phyloP scores from a whole-genome alignment of 441 rosid genomes.

The Adansonia rubrostipa region DNA sequence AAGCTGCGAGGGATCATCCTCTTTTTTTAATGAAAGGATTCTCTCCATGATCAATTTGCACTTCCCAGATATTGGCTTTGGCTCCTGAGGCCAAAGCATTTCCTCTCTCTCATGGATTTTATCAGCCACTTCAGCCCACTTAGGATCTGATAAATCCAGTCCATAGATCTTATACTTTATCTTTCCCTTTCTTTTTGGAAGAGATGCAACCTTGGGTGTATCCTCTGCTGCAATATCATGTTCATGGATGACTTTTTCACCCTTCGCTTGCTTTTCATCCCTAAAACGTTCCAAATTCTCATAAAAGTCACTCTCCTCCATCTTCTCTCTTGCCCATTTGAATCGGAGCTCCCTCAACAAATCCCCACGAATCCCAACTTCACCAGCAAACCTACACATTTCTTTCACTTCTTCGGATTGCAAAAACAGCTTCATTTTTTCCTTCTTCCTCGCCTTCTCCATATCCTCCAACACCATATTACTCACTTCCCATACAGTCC shows the following conservation, averaged over 20 bases:
- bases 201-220: conserved; percentile 46
- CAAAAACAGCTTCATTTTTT: conserved; percentile 75
- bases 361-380: conserved; percentile 84
- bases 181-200: conserved; percentile 87
- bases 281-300: conserved; percentile 51
- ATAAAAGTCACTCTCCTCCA: conserved; percentile 85
- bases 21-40: conserved; percentile 60
- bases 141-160: conserved; percentile 80
- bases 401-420: conserved; percentile 77
- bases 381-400: conserved; percentile 91
- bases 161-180: conserved; percentile 86
- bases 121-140: conserved; percentile 67
- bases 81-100: conserved; percentile 12
- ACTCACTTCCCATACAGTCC: conserved; percentile 81
- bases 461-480: conserved; percentile 75
- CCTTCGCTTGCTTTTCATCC: conserved; percentile 40
- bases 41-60: conserved; percentile 53
- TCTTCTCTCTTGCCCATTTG: conserved; percentile 85
- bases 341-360: conserved; percentile 85
- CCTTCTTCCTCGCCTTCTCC: conserved; percentile 81
- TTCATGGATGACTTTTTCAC: conserved; percentile 35
- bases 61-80: conserved; percentile 63
- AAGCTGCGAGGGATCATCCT: conserved; percentile 67
- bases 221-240: conserved; percentile 43
- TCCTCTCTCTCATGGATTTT: conserved; percentile 67